phyloP scores from a whole-genome alignment of 192 early-diverging fungal genomes.

The Dissophora globulifera region DNA sequence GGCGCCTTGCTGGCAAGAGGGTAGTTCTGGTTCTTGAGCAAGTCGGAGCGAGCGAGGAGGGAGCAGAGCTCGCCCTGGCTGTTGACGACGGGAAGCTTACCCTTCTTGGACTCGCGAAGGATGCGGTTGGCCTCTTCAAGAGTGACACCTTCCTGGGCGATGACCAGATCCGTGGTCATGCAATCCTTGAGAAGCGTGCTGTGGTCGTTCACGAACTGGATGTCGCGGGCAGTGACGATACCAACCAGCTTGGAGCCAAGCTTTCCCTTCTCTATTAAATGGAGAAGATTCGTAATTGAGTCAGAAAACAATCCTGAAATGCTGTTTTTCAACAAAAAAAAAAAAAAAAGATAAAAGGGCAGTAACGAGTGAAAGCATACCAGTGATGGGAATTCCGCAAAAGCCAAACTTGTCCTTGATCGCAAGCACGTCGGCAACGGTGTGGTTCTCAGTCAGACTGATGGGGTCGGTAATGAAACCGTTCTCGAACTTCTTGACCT shows the following conservation, averaged over 20 bases:
- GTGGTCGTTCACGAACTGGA: constrained; percentile 88
- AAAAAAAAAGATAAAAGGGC: constrained; percentile 4
- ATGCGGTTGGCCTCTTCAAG: constrained; percentile 91
- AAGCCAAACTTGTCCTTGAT: constrained; percentile 92
- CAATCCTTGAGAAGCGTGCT: constrained; percentile 72
- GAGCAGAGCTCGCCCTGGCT: constrained; percentile 83
- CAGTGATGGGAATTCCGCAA: constrained; percentile 97
- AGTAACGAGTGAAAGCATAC: too few species aligned
- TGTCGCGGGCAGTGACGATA: constrained; percentile 96
- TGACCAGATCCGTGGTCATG: constrained; percentile 92
- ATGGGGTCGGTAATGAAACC: constrained; percentile 97
- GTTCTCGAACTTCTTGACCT: constrained; percentile 98
- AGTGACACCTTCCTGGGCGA: constrained; percentile 89
- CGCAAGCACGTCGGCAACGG: constrained; percentile 83
- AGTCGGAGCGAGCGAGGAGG: constrained; percentile 92
- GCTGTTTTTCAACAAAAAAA: not conserved
- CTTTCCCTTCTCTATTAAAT: constrained; percentile 77
- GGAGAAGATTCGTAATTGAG: not conserved
- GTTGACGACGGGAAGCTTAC: constrained; percentile 97
- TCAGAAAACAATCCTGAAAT: not conserved
- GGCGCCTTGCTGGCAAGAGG: constrained; percentile 89
- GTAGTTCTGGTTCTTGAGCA: constrained; percentile 97
- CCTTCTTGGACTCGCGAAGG: constrained; percentile 90
- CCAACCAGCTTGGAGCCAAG: constrained; percentile 90
- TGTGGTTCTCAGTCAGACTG: constrained; percentile 84